Evolutionary conservation across 139 green algal genomes (phyloP).

Genomic region (Auxenochlorella protothecoides): DNA sequence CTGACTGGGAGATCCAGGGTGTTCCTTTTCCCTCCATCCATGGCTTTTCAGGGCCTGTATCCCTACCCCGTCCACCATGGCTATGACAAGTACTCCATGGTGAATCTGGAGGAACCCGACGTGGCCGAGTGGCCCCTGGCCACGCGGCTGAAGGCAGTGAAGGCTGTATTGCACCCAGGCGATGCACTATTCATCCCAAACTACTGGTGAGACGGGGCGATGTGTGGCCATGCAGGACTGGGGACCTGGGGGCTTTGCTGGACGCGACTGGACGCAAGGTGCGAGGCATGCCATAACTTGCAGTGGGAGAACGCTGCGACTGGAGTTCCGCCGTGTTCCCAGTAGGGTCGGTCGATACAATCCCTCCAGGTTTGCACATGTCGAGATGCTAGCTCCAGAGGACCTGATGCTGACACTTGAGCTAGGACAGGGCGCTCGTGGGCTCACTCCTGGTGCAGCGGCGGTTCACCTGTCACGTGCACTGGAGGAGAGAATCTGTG

Average conservation of each 20-base stretch:
- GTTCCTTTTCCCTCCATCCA: constrained; percentile 44
- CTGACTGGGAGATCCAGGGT: constrained; percentile 43
- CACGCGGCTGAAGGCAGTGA: constrained; percentile 17
- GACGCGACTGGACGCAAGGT: no score
- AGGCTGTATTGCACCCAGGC: constrained; percentile 34
- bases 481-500: constrained; percentile 23
- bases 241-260: no score
- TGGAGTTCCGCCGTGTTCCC: not conserved
- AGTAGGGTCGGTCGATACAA: not conserved
- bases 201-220: constrained; percentile 29
- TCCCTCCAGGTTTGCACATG: constrained; percentile 32
- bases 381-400: constrained; percentile 32
- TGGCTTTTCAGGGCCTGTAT: constrained; percentile 48
- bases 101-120: constrained; percentile 48
- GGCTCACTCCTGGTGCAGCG: constrained; percentile 11
- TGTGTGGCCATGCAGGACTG: not conserved
- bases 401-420: constrained; percentile 14
- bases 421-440: constrained; percentile 9
- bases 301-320: no score
- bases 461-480: constrained; percentile 33
- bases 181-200: constrained; percentile 50
- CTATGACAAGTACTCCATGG: constrained; percentile 64
- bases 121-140: constrained; percentile 33
- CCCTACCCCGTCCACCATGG: constrained; percentile 63
- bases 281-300: no score